Conservation (phyloP, 2,329 filamentous ascomycete genomes). For the Pseudocercospora pini-densiflorae region DNA sequence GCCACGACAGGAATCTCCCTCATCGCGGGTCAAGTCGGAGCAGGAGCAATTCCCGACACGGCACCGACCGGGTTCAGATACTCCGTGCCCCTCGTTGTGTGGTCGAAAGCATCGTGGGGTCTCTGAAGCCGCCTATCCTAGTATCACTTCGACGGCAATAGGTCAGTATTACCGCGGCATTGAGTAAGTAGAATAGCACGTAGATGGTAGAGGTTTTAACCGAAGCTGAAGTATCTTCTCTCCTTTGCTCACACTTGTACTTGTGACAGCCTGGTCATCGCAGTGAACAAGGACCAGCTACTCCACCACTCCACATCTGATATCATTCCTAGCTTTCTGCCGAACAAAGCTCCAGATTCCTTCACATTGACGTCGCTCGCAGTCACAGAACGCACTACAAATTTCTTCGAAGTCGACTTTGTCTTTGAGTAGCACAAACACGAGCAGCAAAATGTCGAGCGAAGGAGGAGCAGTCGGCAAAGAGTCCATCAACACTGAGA, state of each 20-base stretch:
- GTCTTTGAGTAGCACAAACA: background rate
- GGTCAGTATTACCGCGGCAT: constrained; percentile 26
- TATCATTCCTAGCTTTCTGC: constrained; percentile 30
- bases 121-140: constrained; percentile 16
- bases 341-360: constrained; percentile 10
- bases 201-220: constrained; percentile 24
- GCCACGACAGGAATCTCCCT: background rate
- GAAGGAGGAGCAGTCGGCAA: constrained; percentile 40
- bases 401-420: background rate
- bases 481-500: constrained; percentile 93
- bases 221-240: constrained; percentile 14
- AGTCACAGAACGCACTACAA: background rate
- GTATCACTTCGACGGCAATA: constrained; percentile 15
- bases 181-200: constrained; percentile 12
- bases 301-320: constrained; percentile 35
- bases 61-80: background rate
- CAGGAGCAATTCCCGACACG: background rate
- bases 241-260: constrained; percentile 7
- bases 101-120: constrained; percentile 3
- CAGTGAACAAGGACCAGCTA: constrained; percentile 9
- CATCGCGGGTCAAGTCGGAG: constrained; percentile 1
- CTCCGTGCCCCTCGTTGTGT: constrained; percentile 3
- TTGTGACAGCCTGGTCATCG: constrained; percentile 6
- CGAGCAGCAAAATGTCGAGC: constrained; percentile 8
- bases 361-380: constrained; percentile 12